These are phyloP conservation scores for Massariosphaeria phaeospora DNA, from an alignment of 495 filamentous ascomycete genomes.

Conservation along the genomic window DNA sequence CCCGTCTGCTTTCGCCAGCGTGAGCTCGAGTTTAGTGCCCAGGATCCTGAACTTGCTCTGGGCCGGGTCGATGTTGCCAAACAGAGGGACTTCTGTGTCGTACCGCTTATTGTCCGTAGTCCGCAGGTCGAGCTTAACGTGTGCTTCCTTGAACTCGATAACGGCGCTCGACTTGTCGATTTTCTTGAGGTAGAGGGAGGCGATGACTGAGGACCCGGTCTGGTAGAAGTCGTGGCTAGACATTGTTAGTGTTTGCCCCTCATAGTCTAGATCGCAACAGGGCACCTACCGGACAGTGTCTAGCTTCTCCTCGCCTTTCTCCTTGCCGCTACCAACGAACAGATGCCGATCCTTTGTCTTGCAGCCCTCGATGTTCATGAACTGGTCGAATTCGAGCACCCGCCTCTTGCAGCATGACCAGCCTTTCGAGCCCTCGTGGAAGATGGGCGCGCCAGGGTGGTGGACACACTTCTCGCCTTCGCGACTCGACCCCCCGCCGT, in stretches of 20 bases:
- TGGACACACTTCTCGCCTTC: conserved; percentile 77
- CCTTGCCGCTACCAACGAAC: conserved; percentile 76
- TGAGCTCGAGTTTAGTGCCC: conserved; percentile 93
- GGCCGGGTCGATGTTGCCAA: conserved; percentile 65
- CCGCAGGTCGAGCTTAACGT: conserved; percentile 68
- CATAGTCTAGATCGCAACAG: conserved; percentile 29
- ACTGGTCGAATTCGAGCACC: conserved; percentile 95
- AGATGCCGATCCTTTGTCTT: conserved; percentile 73
- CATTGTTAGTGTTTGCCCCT: not conserved
- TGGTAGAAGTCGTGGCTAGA: conserved; percentile 90
- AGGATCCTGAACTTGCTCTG: conserved; percentile 76
- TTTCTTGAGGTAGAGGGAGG: conserved; percentile 93
- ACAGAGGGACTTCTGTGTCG: conserved; percentile 67
- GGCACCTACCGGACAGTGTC: conserved; percentile 61
- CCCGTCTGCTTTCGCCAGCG: conserved; percentile 74
- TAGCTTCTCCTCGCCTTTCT: conserved; percentile 55
- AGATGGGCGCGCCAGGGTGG: conserved; percentile 82
- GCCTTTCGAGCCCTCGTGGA: conserved; percentile 96
- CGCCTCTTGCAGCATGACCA: conserved; percentile 94
- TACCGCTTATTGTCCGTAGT: conserved; percentile 85
- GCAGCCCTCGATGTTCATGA: conserved; percentile 91
- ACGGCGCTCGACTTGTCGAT: conserved; percentile 75
- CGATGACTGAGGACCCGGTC: conserved; percentile 76
- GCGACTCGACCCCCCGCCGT: conserved; percentile 53
- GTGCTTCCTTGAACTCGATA: conserved; percentile 57